Conservation (phyloP, 2,329 filamentous ascomycete species). For the Cladobotryum mycophilum region DNA sequence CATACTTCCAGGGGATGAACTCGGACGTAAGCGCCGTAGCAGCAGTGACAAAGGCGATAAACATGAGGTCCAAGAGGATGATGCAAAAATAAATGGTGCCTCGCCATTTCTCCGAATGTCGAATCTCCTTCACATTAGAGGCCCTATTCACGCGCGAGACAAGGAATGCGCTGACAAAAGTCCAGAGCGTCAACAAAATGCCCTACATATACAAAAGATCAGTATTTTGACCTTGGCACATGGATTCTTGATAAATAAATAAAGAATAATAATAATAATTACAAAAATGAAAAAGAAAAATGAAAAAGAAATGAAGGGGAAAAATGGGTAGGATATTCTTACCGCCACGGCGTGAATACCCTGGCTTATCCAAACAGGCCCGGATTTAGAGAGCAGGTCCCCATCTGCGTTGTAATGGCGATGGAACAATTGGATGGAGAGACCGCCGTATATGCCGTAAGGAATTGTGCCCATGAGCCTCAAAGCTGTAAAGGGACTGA, state of each 20-base stretch:
- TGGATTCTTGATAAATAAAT: background rate
- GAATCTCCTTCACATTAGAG: too few species aligned
- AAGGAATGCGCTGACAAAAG: background rate
- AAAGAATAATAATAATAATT: too few species aligned
- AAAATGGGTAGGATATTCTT: background rate
- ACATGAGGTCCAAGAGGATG: too few species aligned
- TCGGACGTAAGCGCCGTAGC: too few species aligned
- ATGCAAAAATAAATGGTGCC: too few species aligned
- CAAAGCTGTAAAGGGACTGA: background rate
- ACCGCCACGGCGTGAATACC: slow-evolving; percentile 6
- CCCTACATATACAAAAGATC: background rate
- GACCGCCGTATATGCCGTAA: slow-evolving; percentile 12
- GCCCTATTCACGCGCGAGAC: too few species aligned
- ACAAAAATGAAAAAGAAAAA: too few species aligned
- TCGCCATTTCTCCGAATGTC: too few species aligned
- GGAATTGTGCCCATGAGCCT: slow-evolving; percentile 5
- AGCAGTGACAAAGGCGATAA: too few species aligned
- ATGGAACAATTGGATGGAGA: slow-evolving; percentile 6
- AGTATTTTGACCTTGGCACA: background rate
- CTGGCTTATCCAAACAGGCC: slow-evolving; percentile 6
- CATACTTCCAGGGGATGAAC: too few species aligned
- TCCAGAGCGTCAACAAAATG: background rate
- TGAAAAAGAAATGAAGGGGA: too few species aligned
- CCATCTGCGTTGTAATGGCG: background rate
- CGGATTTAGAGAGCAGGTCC: background rate